Evolutionary conservation across 257 asterid genomes (phyloP), one percentile per base, ranked within the genome.

Genomic region (Solanum sitiens): DNA sequence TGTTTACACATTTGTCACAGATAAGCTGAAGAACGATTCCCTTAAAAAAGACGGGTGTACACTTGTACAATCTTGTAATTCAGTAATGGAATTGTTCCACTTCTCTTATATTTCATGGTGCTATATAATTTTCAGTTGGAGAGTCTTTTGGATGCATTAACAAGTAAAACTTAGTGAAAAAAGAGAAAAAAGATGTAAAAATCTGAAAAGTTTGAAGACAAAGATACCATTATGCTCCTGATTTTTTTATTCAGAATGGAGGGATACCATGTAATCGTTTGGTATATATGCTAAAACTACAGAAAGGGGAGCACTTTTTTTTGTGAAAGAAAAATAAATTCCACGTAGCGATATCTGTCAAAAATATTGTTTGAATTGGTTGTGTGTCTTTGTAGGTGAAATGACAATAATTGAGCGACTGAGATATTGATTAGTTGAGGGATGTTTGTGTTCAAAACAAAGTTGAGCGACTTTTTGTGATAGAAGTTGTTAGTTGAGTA

Each of bases 61-160:
- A 89, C 92, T 44, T 95, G 98, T 91, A 30, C 94, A 85, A 95
- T 95, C 89, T 90, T 95, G 92, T 95, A 87, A 88, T 89, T 42
- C 74, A 82, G 65, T 32, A 85, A 37, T 74, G 67, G 25, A 71
- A 86, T 86, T 32, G 47, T 85, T 84, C 89, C 87, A 85, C 91
- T 90, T 85, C 63, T 32, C 61, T 59, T 86, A 27, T 39, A 39
- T 76, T 77, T 77, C 14, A 44, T 42, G 63, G 83, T 32, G 25
- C 83, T 76, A n/a, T 76, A 76, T 40, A 12, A 12, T 40, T 75
- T 40, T 39, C 12, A 39, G 84, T 76, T 42, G 84, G 84, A n/a
- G 83, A 42, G 61, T 76, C 15, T 27, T 27, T 77, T 77, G 84
- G 84, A 42, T 77, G 84, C 37, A 42, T 77, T 44, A 25, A 77